phyloP scores from a whole-genome alignment of 257 asterid species.

The Jaltomata sinuosa region DNA sequence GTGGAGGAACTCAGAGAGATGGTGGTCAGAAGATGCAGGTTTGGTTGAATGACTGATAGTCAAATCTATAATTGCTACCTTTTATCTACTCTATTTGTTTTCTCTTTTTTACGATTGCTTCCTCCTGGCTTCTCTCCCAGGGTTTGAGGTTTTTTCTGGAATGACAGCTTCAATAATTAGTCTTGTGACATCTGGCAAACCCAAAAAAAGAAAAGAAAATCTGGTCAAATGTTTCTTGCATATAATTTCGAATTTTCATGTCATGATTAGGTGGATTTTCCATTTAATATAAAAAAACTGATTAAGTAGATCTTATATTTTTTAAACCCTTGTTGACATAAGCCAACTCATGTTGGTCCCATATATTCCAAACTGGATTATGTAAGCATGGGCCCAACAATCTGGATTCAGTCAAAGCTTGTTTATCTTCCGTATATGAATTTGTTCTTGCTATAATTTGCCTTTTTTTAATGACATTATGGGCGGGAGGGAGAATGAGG shows the following conservation, averaged over 20 bases:
- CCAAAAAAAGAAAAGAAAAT: not conserved
- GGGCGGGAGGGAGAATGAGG: not conserved
- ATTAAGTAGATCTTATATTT: not conserved
- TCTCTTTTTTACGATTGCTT: not conserved
- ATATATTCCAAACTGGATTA: not conserved
- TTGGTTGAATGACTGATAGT: constrained; percentile 10
- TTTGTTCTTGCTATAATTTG: not conserved
- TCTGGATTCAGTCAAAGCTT: not conserved
- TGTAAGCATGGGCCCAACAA: not conserved
- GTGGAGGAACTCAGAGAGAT: constrained; percentile 73
- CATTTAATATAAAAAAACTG: not conserved
- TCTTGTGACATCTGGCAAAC: not conserved
- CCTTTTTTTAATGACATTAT: not conserved
- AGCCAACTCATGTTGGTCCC: not conserved
- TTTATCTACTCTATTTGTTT: not conserved
- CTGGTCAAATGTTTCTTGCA: not conserved
- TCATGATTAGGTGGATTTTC: not conserved
- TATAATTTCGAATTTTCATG: too few relatives aligned
- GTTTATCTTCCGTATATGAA: not conserved
- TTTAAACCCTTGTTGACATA: not conserved
- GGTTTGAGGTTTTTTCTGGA: not conserved
- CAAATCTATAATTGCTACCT: not conserved
- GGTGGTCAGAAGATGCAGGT: constrained; percentile 85
- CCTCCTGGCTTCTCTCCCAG: not conserved
- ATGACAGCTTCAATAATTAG: not conserved